These are phyloP conservation scores for Leccinum laetum DNA, from an alignment of 1,284 basidiomycete species.

Conservation along the genomic window DNA sequence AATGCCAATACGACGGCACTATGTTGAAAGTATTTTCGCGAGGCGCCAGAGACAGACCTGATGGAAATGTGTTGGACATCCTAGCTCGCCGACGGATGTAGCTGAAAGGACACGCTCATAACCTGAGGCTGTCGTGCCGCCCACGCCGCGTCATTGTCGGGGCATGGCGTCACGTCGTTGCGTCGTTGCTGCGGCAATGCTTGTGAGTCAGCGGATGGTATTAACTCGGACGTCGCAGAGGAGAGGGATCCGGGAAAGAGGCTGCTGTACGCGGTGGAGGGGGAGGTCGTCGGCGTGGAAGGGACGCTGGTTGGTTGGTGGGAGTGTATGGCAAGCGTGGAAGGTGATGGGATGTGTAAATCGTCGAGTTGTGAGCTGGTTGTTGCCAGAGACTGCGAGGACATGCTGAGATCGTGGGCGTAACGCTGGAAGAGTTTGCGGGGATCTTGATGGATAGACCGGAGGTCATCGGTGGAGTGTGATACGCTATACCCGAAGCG, in stretches of 20 bases:
- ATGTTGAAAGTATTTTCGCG: too few species aligned
- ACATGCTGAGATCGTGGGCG: conserved; percentile 15
- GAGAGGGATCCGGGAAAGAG: conserved; percentile 22
- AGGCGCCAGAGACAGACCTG: too few species aligned
- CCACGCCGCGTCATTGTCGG: too few species aligned
- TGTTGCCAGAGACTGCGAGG: conserved; percentile 21
- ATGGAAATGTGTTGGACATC: too few species aligned
- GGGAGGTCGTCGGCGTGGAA: conserved; percentile 29
- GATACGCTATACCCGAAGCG: too few species aligned
- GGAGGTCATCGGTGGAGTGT: conserved; percentile 18
- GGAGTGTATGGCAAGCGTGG: conserved; percentile 3
- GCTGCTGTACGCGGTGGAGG: conserved; percentile 25
- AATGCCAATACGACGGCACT: too few species aligned
- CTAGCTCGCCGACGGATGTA: too few species aligned
- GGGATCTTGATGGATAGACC: conserved; percentile 6
- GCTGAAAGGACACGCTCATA: too few species aligned
- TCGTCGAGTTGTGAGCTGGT: conserved; percentile 14
- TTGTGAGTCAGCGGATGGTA: conserved; percentile 4
- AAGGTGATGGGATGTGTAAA: conserved; percentile 4
- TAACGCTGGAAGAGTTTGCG: conserved; percentile 14
- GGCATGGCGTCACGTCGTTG: too few species aligned
- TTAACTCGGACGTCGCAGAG: conserved; percentile 31
- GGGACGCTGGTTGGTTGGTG: conserved; percentile 18
- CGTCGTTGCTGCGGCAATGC: too few species aligned
- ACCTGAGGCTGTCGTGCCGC: too few species aligned